Percentiles rank a stretch among this genome's conserved stretches.
These are phyloP conservation scores for Orbilia ellipsospora DNA, from an alignment of 2,329 filamentous ascomycete genomes.

Conservation along the genomic window DNA sequence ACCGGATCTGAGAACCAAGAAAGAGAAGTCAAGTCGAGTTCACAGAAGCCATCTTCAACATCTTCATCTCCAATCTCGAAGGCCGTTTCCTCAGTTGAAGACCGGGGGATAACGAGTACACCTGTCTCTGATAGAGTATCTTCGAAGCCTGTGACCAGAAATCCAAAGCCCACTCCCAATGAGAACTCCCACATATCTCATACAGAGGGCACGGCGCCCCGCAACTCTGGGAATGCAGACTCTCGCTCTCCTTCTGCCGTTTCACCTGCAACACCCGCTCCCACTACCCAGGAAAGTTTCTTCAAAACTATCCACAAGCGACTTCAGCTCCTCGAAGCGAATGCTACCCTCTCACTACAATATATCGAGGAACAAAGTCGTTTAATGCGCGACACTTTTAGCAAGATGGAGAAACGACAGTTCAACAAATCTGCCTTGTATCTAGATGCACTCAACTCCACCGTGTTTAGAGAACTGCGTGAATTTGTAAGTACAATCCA, in stretches of 20 bases:
- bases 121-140: conserved; percentile 20
- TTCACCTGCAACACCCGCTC: conserved; percentile 68
- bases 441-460: conserved; percentile 84
- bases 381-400: conserved; percentile 86
- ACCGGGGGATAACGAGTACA: conserved; percentile 32
- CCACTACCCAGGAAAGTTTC: conserved; percentile 95
- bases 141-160: conserved; percentile 16
- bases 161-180: conserved; percentile 50
- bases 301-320: conserved; percentile 97
- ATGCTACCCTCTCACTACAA: conserved; percentile 89
- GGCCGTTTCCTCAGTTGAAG: conserved; percentile 21
- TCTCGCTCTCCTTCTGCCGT: conserved; percentile 63
- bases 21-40: conserved; percentile 29
- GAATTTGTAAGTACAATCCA: conserved; percentile 66
- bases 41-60: conserved; percentile 20
- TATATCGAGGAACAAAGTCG: conserved; percentile 97
- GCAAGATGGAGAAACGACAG: conserved; percentile 87
- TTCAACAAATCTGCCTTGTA: conserved; percentile 84
- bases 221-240: conserved; percentile 57
- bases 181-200: conserved; percentile 57
- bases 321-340: conserved; percentile 87
- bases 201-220: conserved; percentile 37
- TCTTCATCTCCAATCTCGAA: conserved; percentile 22
- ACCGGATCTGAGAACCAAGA: conserved; percentile 43
- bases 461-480: conserved; percentile 82